phyloP scores from a whole-genome alignment of 345 rosid species.

The Toxicodendron radicans region DNA sequence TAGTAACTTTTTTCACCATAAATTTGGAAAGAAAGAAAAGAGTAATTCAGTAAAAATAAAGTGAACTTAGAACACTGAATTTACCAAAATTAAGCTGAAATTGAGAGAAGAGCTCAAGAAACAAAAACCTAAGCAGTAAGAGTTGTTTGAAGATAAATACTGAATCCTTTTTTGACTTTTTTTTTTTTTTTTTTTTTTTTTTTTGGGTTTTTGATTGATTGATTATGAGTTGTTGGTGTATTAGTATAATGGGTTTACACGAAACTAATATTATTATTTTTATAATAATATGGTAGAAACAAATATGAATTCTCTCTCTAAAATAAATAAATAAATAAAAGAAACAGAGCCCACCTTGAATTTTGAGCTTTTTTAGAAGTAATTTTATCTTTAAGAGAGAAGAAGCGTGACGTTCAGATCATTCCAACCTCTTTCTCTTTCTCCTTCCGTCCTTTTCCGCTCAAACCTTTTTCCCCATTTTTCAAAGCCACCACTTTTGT shows the following conservation, averaged over 20 bases:
- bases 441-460: constrained; percentile 23
- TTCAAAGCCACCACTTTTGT: constrained; percentile 10
- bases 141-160: not conserved
- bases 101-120: not conserved
- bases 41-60: not conserved
- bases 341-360: constrained; percentile 29
- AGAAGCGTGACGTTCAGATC: constrained; percentile 31
- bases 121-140: constrained; percentile 10
- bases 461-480: not conserved
- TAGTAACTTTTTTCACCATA: not conserved
- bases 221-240: not conserved
- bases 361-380: constrained; percentile 16
- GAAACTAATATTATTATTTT: not conserved
- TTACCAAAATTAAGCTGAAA: not conserved
- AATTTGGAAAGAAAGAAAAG: not conserved
- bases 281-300: too few species aligned
- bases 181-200: not conserved
- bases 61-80: not conserved
- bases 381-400: not conserved
- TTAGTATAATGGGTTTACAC: not conserved
- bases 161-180: not conserved
- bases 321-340: not conserved
- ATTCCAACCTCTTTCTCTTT: constrained; percentile 17
- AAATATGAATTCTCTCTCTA: too few species aligned
- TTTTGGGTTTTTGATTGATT: constrained; percentile 8